Evolutionary conservation across 148 eudicot genomes (phyloP), one percentile per base, ranked within the genome.

Genomic region (Heliamphora exappendiculata): DNA sequence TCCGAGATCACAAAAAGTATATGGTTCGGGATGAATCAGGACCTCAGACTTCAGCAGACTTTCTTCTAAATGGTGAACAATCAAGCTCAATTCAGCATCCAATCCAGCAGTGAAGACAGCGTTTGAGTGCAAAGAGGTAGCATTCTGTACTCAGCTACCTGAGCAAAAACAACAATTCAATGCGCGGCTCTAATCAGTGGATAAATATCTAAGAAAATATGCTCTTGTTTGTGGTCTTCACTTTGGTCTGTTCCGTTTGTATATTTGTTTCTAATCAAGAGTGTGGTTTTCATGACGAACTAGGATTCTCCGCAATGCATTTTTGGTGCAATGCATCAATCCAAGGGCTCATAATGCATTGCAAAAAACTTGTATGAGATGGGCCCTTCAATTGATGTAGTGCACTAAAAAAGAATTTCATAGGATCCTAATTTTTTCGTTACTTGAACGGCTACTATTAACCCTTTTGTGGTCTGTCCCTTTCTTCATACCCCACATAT

Each of bases 11-110:
- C 7, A 28, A 16, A 34, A 75, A 68, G 26, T 39, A 20, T 41
- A 57, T 65, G 75, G 59, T 42, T 75, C 82, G 73, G 26, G 82
- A 72, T 59, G 74, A 78, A 8, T 54, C 66, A 8, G 78, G 78
- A 42, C 77, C 55, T 68, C 79, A 78, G 55, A 85, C 83, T 68
- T 77, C 83, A 26, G 96, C 85, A 19, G 86, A 87, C 79, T 65
- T 81, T 47, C 80, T 86, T 74, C 76, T 78, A 16, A 78, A 84
- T 39, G 72, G 70, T 47, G 79, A 81, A 28, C 67, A 69, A 33
- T 20, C 42, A 41, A 73, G 34, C 59, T 78, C 80, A 62, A 47
- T 7, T 72, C 49, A 45, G 22, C 10, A 41, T 49, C 34, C 51
- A 11, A 28, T 3, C 44, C 41, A 64, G 60, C 71, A 64, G 1